phyloP scores from a whole-genome alignment of 805 yeast species.

The Yarrowia phangngaensis region DNA sequence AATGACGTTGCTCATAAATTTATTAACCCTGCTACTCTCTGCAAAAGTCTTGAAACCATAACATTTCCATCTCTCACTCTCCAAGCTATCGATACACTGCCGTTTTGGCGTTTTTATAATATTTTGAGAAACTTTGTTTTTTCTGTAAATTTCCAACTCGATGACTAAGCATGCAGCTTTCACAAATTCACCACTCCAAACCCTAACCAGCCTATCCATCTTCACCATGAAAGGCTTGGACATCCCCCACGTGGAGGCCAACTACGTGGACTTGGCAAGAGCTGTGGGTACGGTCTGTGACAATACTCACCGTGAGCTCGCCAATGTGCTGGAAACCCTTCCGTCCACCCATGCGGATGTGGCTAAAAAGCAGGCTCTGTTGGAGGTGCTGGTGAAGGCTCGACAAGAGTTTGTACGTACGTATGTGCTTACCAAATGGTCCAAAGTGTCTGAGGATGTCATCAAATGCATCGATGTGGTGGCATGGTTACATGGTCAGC shows the following conservation, averaged over 20 bases:
- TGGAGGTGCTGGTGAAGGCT: constrained; percentile 63
- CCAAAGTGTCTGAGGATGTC: constrained; percentile 65
- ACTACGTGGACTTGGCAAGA: constrained; percentile 61
- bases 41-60: too few relatives aligned
- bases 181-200: neutral
- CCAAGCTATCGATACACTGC: too few relatives aligned
- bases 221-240: constrained; percentile 24
- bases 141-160: too few relatives aligned
- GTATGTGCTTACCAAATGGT: constrained; percentile 88
- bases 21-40: too few relatives aligned
- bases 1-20: too few relatives aligned
- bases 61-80: too few relatives aligned
- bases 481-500: constrained; percentile 81
- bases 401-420: constrained; percentile 81
- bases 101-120: too few relatives aligned
- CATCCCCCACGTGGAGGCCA: constrained; percentile 69
- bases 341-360: constrained; percentile 55
- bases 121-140: too few relatives aligned
- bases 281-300: constrained; percentile 57
- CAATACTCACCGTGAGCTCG: constrained; percentile 60
- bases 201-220: constrained; percentile 20
- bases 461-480: constrained; percentile 77
- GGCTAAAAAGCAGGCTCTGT: constrained; percentile 61
- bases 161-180: constrained; percentile 4
- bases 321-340: constrained; percentile 57